phyloP scores from a whole-genome alignment of 1,284 basidiomycete genomes.

The Ustilago bromivora region DNA sequence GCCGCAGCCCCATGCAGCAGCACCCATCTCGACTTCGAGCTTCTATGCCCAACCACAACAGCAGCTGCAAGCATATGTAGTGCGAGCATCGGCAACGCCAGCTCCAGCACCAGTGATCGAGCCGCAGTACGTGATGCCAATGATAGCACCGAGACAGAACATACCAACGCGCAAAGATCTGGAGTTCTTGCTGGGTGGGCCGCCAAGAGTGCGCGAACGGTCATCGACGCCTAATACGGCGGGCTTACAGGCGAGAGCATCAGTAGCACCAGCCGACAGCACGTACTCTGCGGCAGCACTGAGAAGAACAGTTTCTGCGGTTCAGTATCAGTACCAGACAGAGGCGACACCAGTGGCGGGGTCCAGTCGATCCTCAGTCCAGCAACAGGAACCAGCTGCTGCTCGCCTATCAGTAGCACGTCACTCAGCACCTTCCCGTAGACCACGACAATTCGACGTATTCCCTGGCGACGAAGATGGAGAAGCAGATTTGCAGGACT shows the following conservation, averaged over 20 bases:
- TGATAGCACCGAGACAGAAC: slow-evolving; percentile 10
- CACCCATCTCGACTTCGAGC: background rate
- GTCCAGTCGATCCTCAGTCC: slow-evolving; percentile 5
- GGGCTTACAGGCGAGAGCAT: background rate
- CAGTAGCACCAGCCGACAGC: background rate
- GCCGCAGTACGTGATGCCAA: background rate
- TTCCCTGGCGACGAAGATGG: slow-evolving; percentile 9
- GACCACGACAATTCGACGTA: background rate
- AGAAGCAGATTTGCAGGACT: background rate
- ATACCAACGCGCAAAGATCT: slow-evolving; percentile 29
- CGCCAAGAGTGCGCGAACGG: slow-evolving; percentile 10
- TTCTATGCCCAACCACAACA: slow-evolving; percentile 7
- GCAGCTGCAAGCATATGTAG: background rate
- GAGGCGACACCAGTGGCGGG: slow-evolving; percentile 1
- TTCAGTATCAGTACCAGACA: background rate
- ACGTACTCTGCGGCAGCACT: background rate
- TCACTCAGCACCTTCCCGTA: background rate
- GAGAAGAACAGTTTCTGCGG: background rate
- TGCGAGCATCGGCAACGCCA: slow-evolving; percentile 6
- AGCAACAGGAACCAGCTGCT: background rate
- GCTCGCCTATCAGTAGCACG: background rate
- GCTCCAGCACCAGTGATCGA: background rate
- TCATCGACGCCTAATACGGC: slow-evolving; percentile 10
- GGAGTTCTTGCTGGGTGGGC: slow-evolving; percentile 32
- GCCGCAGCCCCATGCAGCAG: slow-evolving; percentile 1